Percentiles rank a stretch among this genome's conserved stretches.
Evolutionary conservation across 1,284 basidiomycete genomes (phyloP).

Genomic region (Trichosporon faecale): DNA sequence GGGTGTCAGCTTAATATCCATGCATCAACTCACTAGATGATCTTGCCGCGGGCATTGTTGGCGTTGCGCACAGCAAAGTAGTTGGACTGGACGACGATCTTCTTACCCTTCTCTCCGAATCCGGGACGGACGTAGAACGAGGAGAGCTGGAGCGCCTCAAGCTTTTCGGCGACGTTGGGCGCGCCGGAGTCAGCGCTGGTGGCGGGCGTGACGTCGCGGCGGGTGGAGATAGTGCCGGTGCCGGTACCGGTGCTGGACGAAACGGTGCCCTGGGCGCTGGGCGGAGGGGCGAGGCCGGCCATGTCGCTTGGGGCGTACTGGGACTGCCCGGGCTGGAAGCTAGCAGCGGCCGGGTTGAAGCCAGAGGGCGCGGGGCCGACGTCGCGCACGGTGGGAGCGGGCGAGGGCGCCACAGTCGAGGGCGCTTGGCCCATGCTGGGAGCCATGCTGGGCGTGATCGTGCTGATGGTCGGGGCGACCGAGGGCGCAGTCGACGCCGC

Average conservation of each 20-base stretch:
- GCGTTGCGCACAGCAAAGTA: slow-evolving; percentile 35
- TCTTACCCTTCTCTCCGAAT: slow-evolving; percentile 30
- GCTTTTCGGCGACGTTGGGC: slow-evolving; percentile 20
- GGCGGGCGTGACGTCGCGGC: not conserved
- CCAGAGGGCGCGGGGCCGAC: not conserved
- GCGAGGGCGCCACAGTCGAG: not conserved
- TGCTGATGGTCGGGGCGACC: not conserved
- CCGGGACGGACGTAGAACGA: slow-evolving; percentile 40
- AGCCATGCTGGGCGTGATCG: slow-evolving; percentile 8
- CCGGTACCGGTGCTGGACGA: not conserved
- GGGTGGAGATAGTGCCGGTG: not conserved
- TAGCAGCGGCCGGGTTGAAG: not conserved
- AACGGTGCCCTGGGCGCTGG: slow-evolving; percentile 2
- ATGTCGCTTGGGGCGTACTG: not conserved
- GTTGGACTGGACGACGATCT: slow-evolving; percentile 33
- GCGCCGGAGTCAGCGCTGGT: not conserved
- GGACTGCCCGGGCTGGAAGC: not conserved
- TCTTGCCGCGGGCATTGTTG: slow-evolving; percentile 30
- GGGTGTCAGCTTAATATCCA: not conserved
- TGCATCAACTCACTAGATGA: slow-evolving; percentile 37
- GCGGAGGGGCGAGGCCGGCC: not conserved
- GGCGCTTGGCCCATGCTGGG: not conserved
- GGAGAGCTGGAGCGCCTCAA: slow-evolving; percentile 29
- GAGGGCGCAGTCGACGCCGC: not conserved
- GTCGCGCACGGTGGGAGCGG: not conserved